These are phyloP conservation scores for Plasmodium knowlesi DNA, from an alignment of 169 alveolate genomes.

Conservation along the genomic window DNA sequence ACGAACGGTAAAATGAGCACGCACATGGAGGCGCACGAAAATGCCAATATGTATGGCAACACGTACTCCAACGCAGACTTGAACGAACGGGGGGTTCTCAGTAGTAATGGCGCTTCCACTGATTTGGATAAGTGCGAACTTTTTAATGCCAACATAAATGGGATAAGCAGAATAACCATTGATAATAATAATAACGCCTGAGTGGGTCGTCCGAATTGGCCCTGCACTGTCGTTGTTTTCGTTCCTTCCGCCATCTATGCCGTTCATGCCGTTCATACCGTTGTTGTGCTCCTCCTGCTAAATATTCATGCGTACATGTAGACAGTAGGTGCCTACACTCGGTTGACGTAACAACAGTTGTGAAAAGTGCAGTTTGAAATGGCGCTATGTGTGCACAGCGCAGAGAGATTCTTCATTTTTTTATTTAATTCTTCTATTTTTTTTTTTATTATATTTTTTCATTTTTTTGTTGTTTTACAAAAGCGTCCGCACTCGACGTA, in stretches of 20 bases:
- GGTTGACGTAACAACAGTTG: not conserved
- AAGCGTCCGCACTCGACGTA: not conserved
- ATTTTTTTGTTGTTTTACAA: not conserved
- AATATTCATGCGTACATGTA: not conserved
- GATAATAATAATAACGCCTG: conserved; percentile 41
- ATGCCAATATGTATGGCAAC: not conserved
- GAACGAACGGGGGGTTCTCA: not conserved
- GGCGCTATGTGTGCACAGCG: not conserved
- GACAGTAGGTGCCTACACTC: not conserved
- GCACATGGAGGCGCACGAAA: not conserved
- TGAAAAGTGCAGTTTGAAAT: not conserved
- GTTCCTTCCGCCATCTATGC: not conserved
- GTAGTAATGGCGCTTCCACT: conserved; percentile 17
- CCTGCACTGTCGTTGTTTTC: not conserved
- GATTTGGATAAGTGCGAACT: conserved; percentile 66
- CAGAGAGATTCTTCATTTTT: not conserved
- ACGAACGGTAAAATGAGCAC: not conserved
- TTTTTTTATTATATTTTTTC: too few species aligned
- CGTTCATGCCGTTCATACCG: not conserved
- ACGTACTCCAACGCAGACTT: not conserved
- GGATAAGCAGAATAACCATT: conserved; percentile 63
- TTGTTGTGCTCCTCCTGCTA: not conserved
- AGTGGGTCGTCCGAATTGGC: not conserved
- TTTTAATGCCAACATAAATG: conserved; percentile 69
- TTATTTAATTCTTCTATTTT: not conserved